Evolutionary conservation across 1,284 basidiomycete species (phyloP), one percentile per base, ranked within the genome.

Genomic region (Microbotryum violaceum): DNA sequence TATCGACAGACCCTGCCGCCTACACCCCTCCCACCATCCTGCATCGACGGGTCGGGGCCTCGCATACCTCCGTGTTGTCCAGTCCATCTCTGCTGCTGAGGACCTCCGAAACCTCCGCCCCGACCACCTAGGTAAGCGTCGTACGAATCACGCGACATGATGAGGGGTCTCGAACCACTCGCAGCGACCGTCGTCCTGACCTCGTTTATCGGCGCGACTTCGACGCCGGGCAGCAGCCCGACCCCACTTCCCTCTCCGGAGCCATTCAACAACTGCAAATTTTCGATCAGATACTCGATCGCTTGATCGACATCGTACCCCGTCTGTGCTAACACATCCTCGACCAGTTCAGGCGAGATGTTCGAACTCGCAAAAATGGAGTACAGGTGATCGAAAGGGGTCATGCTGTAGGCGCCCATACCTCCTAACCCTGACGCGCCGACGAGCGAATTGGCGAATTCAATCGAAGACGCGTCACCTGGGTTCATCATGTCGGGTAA

Each of bases 281-380:
- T 64, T 65, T 93, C 88, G 52, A 97, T 82, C 47, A 97, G 83
- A 83, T 88, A 90, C 4, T 86, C 87, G 86, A 97, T 93, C 8
- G 94, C 87, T 51, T 83, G 82, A 71, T 98, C 94, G 73, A 98
- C 96, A 71, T 98, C 94, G 74, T 90, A 98, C 3, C 84, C 89
- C 67, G 91, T 87, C 57, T 83, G 81, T 27, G 86, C 85, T 7
- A 98, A 81, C 0, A 93, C 93, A 64, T 96, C 91, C 75, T 97
- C 94, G 4, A 97, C 82, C 72, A 97, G 91, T 7, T 86, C 86
- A 4, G 89, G 86, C 1, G 91, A 87, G 6, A 96, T 81, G 1
- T 88, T 85, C 4, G 89, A 85, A 21, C 55, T 65, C 46, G 88
- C 88, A 73, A 97, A 97, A 45, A 98, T 89, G 44, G 89, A 92